Evolutionary conservation across 768 basidiomycete species (phyloP), one percentile per base, ranked within the genome.

Genomic region (Tulasnella sp.): DNA sequence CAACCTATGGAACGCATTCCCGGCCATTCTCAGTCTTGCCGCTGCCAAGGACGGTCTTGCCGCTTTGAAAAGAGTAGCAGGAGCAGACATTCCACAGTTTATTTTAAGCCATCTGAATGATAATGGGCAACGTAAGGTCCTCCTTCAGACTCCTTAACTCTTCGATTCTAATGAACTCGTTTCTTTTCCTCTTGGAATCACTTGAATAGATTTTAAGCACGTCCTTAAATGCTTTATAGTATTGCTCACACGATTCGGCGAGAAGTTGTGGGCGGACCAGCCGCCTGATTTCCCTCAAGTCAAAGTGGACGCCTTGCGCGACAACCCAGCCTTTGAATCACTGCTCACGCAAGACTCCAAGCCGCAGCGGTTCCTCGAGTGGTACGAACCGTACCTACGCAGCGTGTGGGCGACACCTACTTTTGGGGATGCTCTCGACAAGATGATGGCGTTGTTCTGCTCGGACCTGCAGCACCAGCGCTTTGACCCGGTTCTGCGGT

Each of bases 391-490:
- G 80, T 91, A 90, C 83, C 85, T 95, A 73, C 85, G 86, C 75
- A 90, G 91, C n/a, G 83, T 92, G 73, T 87, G 87, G 82, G 84
- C 88, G 24, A 85, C 86, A 56, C 82, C 86, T 38, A 85, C 86
- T 39, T 92, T 88, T 84, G 87, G 86, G n/a, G 91, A 92, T 76
- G 87, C 93, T n/a, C 86, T 97, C 42, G 92, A 92, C 10, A 92
- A 90, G 83, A 88, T 93, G 48, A 86, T 91, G 19, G 90, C 91
- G 81, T 92, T 94, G 80, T 87, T 96, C 75, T 93, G 92, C 84
- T 94, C 93, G 83, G 92, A 94, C 81, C 85, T 94, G 27, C 95
- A 96, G 83, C 94, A 95, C 81, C 90, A 91, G 79, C 89, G 93
- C 4, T 93, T 94, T 83, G 85, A 87, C 74, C 86, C 80, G 1